Percentiles rank a stretch among this genome's conserved stretches.
phyloP scores from a whole-genome alignment of 2,329 filamentous ascomycete genomes.

The Monosporascus sp. region DNA sequence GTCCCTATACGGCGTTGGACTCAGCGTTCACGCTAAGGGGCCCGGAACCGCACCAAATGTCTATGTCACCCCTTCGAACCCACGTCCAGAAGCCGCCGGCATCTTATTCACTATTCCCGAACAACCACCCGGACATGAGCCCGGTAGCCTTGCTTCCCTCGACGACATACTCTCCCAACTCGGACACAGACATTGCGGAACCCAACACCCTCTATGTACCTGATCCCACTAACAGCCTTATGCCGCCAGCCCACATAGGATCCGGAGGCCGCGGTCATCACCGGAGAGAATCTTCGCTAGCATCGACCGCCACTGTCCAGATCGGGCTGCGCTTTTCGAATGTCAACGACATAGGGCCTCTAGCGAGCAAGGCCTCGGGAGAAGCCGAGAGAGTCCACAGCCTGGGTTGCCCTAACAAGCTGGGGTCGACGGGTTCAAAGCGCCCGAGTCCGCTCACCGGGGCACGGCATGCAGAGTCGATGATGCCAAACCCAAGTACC shows the following conservation, averaged over 20 bases:
- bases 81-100: conserved; percentile 30
- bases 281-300: conserved; percentile 55
- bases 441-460: conserved; percentile 28
- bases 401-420: conserved; percentile 28
- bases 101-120: conserved; percentile 36
- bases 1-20: conserved; percentile 27
- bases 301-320: conserved; percentile 63
- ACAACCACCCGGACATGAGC: conserved; percentile 22
- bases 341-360: conserved; percentile 42
- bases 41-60: conserved; percentile 27
- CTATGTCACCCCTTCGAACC: conserved; percentile 14
- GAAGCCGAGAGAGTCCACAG: conserved; percentile 33
- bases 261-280: conserved; percentile 34
- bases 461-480: conserved; percentile 10
- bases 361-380: conserved; percentile 24
- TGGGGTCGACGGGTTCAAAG: conserved; percentile 8
- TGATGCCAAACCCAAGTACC: conserved; percentile 18
- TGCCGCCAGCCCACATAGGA: conserved; percentile 41
- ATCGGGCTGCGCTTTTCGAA: conserved; percentile 65
- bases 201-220: conserved; percentile 5
- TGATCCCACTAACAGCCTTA: conserved; percentile 23
- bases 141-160: conserved; percentile 38
- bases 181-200: conserved; percentile 8
- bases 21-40: conserved; percentile 15
- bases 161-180: conserved; percentile 37